Conservation (phyloP, 768 basidiomycete species). For the Xerocomellus amylosporus region DNA sequence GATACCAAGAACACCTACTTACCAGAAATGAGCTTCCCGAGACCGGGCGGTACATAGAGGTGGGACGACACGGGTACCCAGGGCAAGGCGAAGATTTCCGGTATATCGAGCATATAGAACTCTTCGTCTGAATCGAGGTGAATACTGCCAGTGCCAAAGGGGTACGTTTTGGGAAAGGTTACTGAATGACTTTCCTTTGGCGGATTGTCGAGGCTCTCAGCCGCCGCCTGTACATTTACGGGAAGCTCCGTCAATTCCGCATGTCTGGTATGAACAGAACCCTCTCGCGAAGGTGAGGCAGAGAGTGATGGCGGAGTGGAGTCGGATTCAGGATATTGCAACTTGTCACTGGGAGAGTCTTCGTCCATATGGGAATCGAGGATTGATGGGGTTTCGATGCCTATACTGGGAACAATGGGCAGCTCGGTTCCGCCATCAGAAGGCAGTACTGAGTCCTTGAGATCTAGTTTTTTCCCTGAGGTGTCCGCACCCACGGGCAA, state of each 20-base stretch:
- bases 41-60: constrained; percentile 36
- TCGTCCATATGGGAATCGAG: background rate
- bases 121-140: constrained; percentile 12
- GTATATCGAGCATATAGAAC: constrained; percentile 36
- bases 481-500: background rate
- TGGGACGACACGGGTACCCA: constrained; percentile 31
- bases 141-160: background rate
- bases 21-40: constrained; percentile 37
- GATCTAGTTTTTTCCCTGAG: background rate
- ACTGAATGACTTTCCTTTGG: background rate
- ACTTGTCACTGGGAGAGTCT: background rate
- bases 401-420: background rate
- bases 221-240: background rate
- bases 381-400: background rate
- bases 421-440: constrained; percentile 2
- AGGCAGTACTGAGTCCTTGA: background rate
- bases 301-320: background rate
- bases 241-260: background rate
- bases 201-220: background rate
- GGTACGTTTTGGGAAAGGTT: background rate
- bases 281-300: background rate
- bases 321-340: background rate
- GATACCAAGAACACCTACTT: constrained; percentile 4
- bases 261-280: background rate
- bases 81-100: constrained; percentile 33